Evolutionary conservation across 352 stramenopile genomes (phyloP), one percentile per base, ranked within the genome.

Genomic region (Phytophthora tubulina): DNA sequence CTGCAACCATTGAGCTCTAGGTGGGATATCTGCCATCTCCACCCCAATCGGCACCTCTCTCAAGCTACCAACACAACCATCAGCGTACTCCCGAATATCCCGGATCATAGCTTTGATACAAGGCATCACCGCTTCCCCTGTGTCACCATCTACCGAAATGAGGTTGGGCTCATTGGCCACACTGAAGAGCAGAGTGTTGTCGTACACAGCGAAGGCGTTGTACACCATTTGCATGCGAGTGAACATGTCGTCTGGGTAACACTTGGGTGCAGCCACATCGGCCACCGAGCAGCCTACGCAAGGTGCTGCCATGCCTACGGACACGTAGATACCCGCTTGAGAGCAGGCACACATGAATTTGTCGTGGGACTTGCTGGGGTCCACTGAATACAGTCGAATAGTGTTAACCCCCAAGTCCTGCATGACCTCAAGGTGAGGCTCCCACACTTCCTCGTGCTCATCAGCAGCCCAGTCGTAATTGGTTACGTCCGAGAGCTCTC

Each of bases 301-400:
- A 38, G 84, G 72, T 9, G 87, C 87, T 0, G 76, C 68, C 66
- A 95, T 81, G 39, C 84, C 87, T 2, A 95, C 59, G 13, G 89
- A 78, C 27, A 91, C 79, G 73, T 95, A 95, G 65, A 95, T 95
- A 5, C 84, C 85, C 2, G 77, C 75, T n/a, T 92, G 59, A 3
- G 82, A 79, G 31, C 70, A 85, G 33, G 82, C 84, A 48, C 86
- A 93, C 86, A 93, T 93, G 73, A 93, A 93, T 54, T 92, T 88
- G 80, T 92, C 86, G 65, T 93, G 86, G 7, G 74, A 64, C 55
- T 78, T 79, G 63, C 72, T 76, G 14, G 86, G 84, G 64, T 93
- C 81, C 5, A 93, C 70, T 3, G 81, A 85, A 67, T 92, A 93
- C 8, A 93, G 65, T 0, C 86, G 86, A 35, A 93, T 75, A 7